Conservation (phyloP, 73 alveolate genomes). For the Symbiodinium pilosum region DNA sequence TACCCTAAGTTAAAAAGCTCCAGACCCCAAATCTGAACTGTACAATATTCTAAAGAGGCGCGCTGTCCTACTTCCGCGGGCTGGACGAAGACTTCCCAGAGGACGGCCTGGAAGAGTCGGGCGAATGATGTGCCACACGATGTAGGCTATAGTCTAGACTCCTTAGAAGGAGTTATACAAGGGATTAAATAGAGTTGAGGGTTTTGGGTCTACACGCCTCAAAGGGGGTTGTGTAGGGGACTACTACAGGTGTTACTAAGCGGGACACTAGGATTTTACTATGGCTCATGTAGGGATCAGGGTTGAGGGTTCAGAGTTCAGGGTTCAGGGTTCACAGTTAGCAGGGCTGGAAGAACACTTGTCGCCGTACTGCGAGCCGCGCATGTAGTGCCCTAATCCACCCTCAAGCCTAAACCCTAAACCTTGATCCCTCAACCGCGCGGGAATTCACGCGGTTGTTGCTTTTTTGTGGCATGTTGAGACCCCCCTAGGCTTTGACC, state of each 20-base stretch:
- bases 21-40: neutral
- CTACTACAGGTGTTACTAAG: too few relatives aligned
- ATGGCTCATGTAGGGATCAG: neutral
- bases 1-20: neutral
- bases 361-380: too few relatives aligned
- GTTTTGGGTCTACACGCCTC: neutral
- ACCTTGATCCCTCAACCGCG: neutral
- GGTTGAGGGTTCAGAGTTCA: neutral
- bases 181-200: neutral
- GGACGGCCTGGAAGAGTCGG: neutral
- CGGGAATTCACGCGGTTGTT: too few relatives aligned
- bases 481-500: too few relatives aligned
- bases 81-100: slow-evolving; percentile 70
- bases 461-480: too few relatives aligned
- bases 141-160: too few relatives aligned
- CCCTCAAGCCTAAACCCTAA: neutral
- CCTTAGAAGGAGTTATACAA: too few relatives aligned
- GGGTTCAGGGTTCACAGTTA: neutral
- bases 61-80: slow-evolving; percentile 87
- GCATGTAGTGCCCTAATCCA: neutral
- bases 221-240: too few relatives aligned
- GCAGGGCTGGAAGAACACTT: too few relatives aligned
- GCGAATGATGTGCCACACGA: too few relatives aligned
- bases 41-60: too few relatives aligned
- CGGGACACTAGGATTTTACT: neutral